Percentiles rank a stretch among this genome's conserved stretches.
These are phyloP conservation scores for Turritis glabra DNA, from an alignment of 345 rosid genomes.

Conservation along the genomic window DNA sequence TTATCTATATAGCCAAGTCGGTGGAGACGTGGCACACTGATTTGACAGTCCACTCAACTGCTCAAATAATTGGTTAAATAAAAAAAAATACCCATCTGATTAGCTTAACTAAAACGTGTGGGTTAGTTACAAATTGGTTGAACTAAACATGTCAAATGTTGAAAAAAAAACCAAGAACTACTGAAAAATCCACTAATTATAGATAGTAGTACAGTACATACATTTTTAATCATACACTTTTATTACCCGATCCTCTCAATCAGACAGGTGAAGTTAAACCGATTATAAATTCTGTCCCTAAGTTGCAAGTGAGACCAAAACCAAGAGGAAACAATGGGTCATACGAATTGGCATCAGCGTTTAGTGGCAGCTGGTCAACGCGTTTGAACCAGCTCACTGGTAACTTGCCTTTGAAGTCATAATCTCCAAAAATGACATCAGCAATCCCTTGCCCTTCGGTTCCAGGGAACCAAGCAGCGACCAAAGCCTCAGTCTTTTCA, in stretches of 20 bases:
- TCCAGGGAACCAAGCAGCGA: constrained; percentile 95
- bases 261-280: constrained; percentile 14
- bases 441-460: constrained; percentile 69
- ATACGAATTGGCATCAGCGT: constrained; percentile 39
- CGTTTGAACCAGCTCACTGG: constrained; percentile 79
- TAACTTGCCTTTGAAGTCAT: constrained; percentile 57
- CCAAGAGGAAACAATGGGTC: constrained; percentile 70
- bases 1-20: neutral
- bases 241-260: neutral
- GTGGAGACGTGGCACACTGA: constrained; percentile 2
- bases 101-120: neutral
- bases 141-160: neutral
- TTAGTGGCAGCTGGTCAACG: constrained; percentile 37
- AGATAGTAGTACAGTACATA: no score
- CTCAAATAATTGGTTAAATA: neutral
- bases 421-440: constrained; percentile 71
- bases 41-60: neutral
- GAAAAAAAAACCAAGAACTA: neutral
- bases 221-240: neutral
- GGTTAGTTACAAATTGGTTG: neutral
- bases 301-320: constrained; percentile 44
- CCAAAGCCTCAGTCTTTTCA: constrained; percentile 63
- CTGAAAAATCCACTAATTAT: neutral
- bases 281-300: neutral
- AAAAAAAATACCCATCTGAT: neutral